Evolutionary conservation across 306 rosid species (phyloP).

Genomic region (Mimosa bimucronata): DNA sequence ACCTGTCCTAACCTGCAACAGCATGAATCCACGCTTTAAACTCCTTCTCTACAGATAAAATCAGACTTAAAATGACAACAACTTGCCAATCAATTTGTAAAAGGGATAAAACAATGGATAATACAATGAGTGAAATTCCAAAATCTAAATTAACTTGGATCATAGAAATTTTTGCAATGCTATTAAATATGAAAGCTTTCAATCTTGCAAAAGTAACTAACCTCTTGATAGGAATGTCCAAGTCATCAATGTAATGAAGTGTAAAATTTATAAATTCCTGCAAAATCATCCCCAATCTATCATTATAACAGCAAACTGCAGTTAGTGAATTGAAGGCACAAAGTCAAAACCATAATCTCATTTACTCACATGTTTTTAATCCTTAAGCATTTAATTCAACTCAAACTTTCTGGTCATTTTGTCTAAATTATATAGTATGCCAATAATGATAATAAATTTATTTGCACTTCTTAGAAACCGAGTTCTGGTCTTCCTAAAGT

Average conservation of each 20-base stretch:
- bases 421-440: background rate
- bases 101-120: background rate
- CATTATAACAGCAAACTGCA: background rate
- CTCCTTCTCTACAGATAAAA: background rate
- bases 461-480: background rate
- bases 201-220: background rate
- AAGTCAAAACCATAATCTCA: conserved; percentile 10
- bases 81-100: conserved; percentile 1
- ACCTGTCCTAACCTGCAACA: conserved; percentile 82
- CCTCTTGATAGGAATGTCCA: conserved; percentile 76
- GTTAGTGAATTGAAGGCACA: background rate
- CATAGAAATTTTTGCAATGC: conserved; percentile 31
- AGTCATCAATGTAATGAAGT: conserved; percentile 71
- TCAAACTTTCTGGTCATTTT: background rate
- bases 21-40: background rate
- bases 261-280: conserved; percentile 71
- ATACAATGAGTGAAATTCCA: background rate
- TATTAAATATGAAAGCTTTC: conserved; percentile 19
- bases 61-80: conserved; percentile 4
- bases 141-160: conserved; percentile 5
- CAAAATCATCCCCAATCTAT: conserved; percentile 31
- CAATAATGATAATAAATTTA: background rate
- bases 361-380: background rate
- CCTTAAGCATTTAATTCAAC: background rate
- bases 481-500: background rate